phyloP scores from a whole-genome alignment of 192 early-diverging fungal species.

The Geranomyces variabilis region DNA sequence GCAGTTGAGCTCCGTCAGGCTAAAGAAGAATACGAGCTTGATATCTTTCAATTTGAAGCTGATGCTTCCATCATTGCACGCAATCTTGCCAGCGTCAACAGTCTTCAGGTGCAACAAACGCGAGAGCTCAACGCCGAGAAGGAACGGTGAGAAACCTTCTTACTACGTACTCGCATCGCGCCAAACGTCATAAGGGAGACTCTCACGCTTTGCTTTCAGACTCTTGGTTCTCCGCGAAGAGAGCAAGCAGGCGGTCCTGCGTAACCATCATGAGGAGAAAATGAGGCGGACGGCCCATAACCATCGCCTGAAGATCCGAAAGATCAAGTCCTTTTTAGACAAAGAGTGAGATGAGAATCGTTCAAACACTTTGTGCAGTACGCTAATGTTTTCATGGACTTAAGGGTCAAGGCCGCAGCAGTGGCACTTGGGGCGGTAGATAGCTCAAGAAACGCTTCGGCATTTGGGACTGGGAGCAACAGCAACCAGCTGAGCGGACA shows the following conservation, averaged over 20 bases:
- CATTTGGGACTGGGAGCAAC: not conserved
- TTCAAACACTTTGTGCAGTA: not conserved
- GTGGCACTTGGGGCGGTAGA: conserved; percentile 13
- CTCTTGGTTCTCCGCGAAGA: conserved; percentile 15
- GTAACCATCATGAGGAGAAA: conserved; percentile 8
- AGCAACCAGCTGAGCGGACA: conserved; percentile 7
- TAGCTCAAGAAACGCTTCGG: not conserved
- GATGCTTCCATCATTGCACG: conserved; percentile 26
- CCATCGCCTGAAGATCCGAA: conserved; percentile 22
- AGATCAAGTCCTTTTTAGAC: conserved; percentile 19
- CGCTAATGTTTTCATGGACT: not conserved
- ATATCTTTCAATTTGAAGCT: conserved; percentile 33
- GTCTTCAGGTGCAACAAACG: conserved; percentile 19
- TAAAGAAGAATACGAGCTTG: conserved; percentile 42
- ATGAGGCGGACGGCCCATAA: conserved; percentile 22
- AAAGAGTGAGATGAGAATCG: conserved; percentile 31
- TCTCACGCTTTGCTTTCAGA: not conserved
- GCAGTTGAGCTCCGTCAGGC: conserved; percentile 36
- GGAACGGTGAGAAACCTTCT: conserved; percentile 24
- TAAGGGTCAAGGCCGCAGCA: conserved; percentile 1
- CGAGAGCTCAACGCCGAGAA: conserved; percentile 36
- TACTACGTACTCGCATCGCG: no score
- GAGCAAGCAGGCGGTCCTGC: conserved; percentile 15
- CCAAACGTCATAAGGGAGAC: no score
- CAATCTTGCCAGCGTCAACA: conserved; percentile 23